These are phyloP conservation scores for Blastobotrys indianensis DNA, from an alignment of 1,139 yeast species.

Conservation along the genomic window DNA sequence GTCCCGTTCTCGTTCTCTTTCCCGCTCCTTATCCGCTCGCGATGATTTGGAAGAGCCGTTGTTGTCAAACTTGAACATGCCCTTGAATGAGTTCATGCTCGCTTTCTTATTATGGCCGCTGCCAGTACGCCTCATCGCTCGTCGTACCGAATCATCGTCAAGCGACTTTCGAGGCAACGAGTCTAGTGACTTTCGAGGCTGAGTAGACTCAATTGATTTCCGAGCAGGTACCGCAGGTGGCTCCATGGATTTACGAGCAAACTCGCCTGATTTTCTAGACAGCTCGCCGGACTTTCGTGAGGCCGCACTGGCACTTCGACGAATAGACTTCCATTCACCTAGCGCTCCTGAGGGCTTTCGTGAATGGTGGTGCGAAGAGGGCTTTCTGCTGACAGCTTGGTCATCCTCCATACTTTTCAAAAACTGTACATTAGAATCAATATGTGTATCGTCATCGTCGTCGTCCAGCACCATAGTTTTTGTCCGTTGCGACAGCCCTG, in stretches of 20 bases:
- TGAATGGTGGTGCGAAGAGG: conserved; percentile 4
- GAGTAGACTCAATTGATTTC: too few species aligned
- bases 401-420: conserved; percentile 44
- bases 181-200: not conserved
- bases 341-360: conserved; percentile 26
- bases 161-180: not conserved
- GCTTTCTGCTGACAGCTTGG: not conserved
- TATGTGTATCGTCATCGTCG: conserved; percentile 29
- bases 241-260: conserved; percentile 2
- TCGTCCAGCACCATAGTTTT: conserved; percentile 33
- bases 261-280: not conserved
- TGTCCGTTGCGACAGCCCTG: conserved; percentile 32
- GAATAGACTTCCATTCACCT: conserved; percentile 5
- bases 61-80: conserved; percentile 22
- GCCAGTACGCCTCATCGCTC: conserved; percentile 2
- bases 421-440: conserved; percentile 52
- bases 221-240: not conserved
- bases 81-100: conserved; percentile 27
- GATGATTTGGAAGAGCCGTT: too few species aligned
- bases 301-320: conserved; percentile 7
- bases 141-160: conserved; percentile 2
- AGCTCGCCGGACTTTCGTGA: not conserved
- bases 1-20: too few species aligned
- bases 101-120: conserved; percentile 22
- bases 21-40: too few species aligned